These are phyloP conservation scores for Oehlia diaphana DNA, from an alignment of 192 early-diverging fungal species.

Conservation along the genomic window DNA sequence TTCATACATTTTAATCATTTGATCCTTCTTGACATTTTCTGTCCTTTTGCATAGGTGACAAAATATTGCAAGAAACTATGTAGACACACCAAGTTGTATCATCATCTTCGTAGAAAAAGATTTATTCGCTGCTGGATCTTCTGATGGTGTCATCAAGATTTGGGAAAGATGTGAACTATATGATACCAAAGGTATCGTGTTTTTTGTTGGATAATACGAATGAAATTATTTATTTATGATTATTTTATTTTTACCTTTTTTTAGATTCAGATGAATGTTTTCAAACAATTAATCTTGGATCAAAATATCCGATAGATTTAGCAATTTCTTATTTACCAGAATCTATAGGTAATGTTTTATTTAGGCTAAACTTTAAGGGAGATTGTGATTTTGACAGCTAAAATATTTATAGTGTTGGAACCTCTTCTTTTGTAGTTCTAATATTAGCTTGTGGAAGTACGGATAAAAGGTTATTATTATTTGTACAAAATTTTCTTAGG, in stretches of 20 bases:
- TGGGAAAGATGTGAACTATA: conserved; percentile 58
- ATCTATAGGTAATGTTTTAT: conserved; percentile 44
- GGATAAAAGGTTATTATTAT: conserved; percentile 75
- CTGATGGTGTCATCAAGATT: conserved; percentile 71
- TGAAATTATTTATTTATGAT: background rate
- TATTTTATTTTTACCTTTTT: background rate
- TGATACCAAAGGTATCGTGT: conserved; percentile 32
- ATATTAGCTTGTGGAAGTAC: conserved; percentile 85
- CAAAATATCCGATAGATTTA: conserved; percentile 67
- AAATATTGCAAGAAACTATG: no score
- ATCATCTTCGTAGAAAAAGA: conserved; percentile 42
- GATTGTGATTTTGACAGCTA: background rate
- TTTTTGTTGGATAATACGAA: background rate
- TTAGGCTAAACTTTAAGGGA: background rate
- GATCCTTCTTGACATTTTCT: no score
- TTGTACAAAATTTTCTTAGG: conserved; percentile 38
- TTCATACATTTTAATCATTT: no score
- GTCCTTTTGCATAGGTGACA: no score
- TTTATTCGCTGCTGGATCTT: conserved; percentile 65
- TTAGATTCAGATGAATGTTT: conserved; percentile 54
- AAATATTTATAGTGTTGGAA: background rate
- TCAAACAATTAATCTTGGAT: conserved; percentile 69
- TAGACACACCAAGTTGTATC: no score
- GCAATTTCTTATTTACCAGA: conserved; percentile 69
- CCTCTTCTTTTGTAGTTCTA: conserved; percentile 37